A percentile compares a stretch with the other conserved stretches of the same genome.
phyloP scores from a whole-genome alignment of 768 basidiomycete genomes.

The Lentinula detonsa region DNA sequence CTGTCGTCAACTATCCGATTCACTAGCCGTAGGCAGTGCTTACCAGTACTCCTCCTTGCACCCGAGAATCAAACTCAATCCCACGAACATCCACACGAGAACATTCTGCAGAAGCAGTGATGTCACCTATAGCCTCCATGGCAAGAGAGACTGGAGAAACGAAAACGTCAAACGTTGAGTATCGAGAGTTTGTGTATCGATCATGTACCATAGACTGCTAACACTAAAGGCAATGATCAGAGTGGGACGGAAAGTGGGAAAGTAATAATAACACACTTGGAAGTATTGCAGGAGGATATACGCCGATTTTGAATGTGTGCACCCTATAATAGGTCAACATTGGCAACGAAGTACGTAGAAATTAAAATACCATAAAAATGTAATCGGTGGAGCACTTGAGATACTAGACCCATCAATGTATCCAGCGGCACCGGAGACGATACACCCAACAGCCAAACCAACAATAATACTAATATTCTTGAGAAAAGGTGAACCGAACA shows the following conservation, averaged over 20 bases:
- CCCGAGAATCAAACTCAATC: constrained; percentile 70
- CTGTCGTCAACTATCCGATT: constrained; percentile 22
- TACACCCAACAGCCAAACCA: constrained; percentile 71
- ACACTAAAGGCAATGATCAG: constrained; percentile 11
- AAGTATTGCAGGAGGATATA: constrained; percentile 66
- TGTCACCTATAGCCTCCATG: constrained; percentile 85
- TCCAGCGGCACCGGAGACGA: constrained; percentile 73
- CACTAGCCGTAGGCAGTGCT: constrained; percentile 22
- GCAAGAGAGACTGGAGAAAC: constrained; percentile 49
- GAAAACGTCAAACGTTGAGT: background rate
- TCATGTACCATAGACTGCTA: constrained; percentile 29
- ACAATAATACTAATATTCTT: constrained; percentile 77
- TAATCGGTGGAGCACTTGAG: constrained; percentile 64
- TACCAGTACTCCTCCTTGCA: constrained; percentile 78
- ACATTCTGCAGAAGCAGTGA: constrained; percentile 79
- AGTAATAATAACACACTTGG: constrained; percentile 14
- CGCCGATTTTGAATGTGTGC: constrained; percentile 66
- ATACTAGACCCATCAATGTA: constrained; percentile 70
- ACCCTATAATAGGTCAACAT: constrained; percentile 37
- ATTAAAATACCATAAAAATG: constrained; percentile 61
- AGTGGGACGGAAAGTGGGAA: too few relatives aligned
- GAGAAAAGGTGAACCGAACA: constrained; percentile 82
- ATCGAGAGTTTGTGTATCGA: background rate
- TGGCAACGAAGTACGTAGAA: background rate
- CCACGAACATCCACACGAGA: constrained; percentile 72